phyloP scores from a whole-genome alignment of 495 filamentous ascomycete genomes.

The Hypomontagnella submonticulosa region DNA sequence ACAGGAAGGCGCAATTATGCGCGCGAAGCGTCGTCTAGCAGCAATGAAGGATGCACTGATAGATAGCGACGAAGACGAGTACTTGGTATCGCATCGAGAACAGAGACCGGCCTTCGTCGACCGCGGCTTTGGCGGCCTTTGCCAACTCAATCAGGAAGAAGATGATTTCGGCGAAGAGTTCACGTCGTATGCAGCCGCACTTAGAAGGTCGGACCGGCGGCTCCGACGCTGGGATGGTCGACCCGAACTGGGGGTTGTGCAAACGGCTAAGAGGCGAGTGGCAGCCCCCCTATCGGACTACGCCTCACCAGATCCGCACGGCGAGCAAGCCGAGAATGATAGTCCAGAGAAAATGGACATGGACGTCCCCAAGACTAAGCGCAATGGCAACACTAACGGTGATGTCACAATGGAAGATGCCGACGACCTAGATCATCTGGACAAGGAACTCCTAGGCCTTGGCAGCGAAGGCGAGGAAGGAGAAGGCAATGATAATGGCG shows the following conservation, averaged over 20 bases:
- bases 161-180: constrained; percentile 86
- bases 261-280: constrained; percentile 51
- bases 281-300: constrained; percentile 34
- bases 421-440: constrained; percentile 63
- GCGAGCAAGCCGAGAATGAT: constrained; percentile 25
- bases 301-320: constrained; percentile 38
- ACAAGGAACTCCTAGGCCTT: constrained; percentile 61
- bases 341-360: constrained; percentile 46
- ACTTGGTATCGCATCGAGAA: constrained; percentile 34
- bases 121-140: constrained; percentile 74
- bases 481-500: constrained; percentile 46
- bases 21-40: constrained; percentile 74
- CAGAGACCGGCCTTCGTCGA: constrained; percentile 55
- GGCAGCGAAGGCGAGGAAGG: constrained; percentile 52
- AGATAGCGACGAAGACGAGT: constrained; percentile 81
- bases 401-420: constrained; percentile 57
- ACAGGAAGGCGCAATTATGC: constrained; percentile 70
- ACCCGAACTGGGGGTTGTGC: constrained; percentile 57
- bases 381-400: constrained; percentile 45
- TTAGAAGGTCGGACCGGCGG: constrained; percentile 74
- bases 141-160: constrained; percentile 70
- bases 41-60: constrained; percentile 76
- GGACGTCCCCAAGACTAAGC: constrained; percentile 48
- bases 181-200: constrained; percentile 73
- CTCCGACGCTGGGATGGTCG: constrained; percentile 75